Conservation (phyloP, 257 asterid species). For the Solanum chiquidenum region DNA sequence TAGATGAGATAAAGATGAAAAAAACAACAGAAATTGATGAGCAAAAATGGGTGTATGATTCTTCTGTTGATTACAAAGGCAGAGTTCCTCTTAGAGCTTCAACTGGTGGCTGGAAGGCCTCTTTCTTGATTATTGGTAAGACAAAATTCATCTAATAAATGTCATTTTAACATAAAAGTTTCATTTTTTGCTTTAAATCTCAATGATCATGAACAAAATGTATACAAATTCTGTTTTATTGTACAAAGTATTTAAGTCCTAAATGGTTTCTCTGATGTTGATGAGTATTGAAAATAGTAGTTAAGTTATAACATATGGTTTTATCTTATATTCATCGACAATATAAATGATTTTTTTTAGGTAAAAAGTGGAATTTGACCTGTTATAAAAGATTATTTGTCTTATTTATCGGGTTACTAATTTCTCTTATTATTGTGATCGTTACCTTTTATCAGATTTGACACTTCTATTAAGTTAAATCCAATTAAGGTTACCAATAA, state of each 20-base stretch:
- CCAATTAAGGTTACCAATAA: no score
- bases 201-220: neutral
- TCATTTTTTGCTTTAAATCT: neutral
- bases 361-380: neutral
- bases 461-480: neutral
- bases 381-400: neutral
- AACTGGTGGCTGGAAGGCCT: constrained; percentile 90
- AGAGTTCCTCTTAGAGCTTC: constrained; percentile 60
- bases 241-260: neutral
- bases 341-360: neutral
- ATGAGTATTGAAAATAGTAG: neutral
- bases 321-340: neutral
- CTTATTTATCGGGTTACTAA: neutral
- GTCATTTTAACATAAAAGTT: neutral
- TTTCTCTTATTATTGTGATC: neutral
- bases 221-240: neutral
- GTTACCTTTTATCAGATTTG: neutral
- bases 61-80: constrained; percentile 66
- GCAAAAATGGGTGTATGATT: constrained; percentile 65
- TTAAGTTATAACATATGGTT: neutral
- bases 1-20: constrained; percentile 19
- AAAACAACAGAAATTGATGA: constrained; percentile 26
- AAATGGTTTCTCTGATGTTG: neutral
- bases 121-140: constrained; percentile 76
- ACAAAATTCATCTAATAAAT: neutral